A percentile compares a stretch with the other conserved stretches of the same genome.
phyloP scores from a whole-genome alignment of 352 stramenopile species.

The Aphanomyces stellatus region DNA sequence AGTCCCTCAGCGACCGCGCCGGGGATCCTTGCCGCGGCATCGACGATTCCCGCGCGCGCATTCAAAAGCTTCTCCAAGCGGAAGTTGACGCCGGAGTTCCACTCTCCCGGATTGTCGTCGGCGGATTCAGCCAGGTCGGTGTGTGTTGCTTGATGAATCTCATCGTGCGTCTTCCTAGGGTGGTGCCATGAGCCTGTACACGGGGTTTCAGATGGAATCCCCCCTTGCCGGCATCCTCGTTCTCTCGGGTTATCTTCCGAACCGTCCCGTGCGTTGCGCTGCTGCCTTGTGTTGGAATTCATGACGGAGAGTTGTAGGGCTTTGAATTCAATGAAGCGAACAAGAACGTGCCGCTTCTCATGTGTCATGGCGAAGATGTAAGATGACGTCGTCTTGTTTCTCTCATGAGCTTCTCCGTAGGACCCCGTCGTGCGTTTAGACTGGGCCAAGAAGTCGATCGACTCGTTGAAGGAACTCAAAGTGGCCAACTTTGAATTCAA shows the following conservation, averaged over 20 bases:
- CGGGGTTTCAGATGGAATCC: conserved; percentile 52
- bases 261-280: conserved; percentile 33
- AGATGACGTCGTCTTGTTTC: neutral
- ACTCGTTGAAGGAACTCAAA: conserved; percentile 41
- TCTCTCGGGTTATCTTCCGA: conserved; percentile 70
- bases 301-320: too few relatives aligned
- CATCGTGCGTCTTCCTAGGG: conserved; percentile 34
- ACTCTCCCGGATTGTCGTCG: conserved; percentile 87
- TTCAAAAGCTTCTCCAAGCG: conserved; percentile 79
- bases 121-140: conserved; percentile 87
- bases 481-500: conserved; percentile 57
- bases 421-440: conserved; percentile 55
- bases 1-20: conserved; percentile 75
- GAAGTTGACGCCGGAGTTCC: conserved; percentile 59
- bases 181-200: conserved; percentile 83
- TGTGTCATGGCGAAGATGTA: conserved; percentile 60
- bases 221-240: conserved; percentile 54
- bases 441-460: conserved; percentile 47
- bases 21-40: conserved; percentile 88
- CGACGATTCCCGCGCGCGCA: conserved; percentile 52
- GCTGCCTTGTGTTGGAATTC: too few relatives aligned
- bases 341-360: conserved; percentile 55
- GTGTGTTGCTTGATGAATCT: neutral
- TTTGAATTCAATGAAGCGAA: conserved; percentile 43
- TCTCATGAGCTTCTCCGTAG: neutral